Conservation (phyloP, 768 basidiomycete genomes). For the Hygrophorus russula region DNA sequence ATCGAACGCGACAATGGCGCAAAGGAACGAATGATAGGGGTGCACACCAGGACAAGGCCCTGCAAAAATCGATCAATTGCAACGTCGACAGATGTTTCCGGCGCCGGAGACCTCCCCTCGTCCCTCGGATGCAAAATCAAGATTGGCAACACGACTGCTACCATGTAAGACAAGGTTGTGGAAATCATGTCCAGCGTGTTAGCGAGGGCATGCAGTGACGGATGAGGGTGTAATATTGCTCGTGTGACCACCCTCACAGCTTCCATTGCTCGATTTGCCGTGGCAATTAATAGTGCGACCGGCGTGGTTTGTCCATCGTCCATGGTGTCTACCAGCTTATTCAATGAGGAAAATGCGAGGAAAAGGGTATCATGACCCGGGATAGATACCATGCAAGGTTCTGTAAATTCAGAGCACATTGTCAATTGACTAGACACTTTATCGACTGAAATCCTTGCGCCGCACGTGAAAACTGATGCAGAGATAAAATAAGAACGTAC, state of each 20-base stretch:
- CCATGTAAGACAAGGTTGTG: conserved; percentile 10
- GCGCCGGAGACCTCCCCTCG: background rate
- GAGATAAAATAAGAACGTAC: no score
- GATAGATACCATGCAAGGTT: no score
- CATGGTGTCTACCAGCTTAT: background rate
- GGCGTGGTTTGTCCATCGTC: background rate
- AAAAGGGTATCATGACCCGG: no score
- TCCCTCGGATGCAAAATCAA: conserved; percentile 6
- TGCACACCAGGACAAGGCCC: conserved; percentile 4
- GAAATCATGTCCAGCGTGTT: conserved; percentile 14
- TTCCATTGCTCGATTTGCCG: conserved; percentile 19
- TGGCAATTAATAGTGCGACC: conserved; percentile 14
- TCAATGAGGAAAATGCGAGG: no score
- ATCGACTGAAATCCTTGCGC: no score
- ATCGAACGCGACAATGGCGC: background rate
- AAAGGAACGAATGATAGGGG: conserved; percentile 19
- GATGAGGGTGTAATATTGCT: conserved; percentile 5
- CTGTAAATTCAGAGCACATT: no score
- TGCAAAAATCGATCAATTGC: no score
- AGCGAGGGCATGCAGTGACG: conserved; percentile 1
- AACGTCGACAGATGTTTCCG: background rate
- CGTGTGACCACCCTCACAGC: conserved; percentile 12
- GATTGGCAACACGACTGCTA: conserved; percentile 10
- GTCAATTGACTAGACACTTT: no score
- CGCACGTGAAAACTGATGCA: no score